Conservation (phyloP, 768 basidiomycete genomes). For the Cyclocybe cylindracea region DNA sequence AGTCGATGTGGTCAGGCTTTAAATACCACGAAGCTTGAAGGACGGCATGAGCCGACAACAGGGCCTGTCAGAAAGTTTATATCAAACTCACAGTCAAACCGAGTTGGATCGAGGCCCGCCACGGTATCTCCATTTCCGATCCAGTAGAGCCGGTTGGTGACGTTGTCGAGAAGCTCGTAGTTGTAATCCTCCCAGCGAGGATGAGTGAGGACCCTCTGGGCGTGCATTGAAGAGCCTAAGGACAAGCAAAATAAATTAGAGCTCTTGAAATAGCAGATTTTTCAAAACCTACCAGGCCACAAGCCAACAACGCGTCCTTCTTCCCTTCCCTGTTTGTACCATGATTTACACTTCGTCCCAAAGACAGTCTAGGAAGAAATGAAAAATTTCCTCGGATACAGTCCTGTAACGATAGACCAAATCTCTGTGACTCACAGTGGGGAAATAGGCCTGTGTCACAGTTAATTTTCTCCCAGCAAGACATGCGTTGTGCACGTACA, state of each 20-base stretch:
- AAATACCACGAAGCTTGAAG: constrained; percentile 48
- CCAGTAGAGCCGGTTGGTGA: constrained; percentile 55
- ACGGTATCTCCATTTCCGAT: constrained; percentile 61
- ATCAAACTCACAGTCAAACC: constrained; percentile 28
- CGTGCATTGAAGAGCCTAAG: constrained; percentile 56
- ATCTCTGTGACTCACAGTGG: constrained; percentile 30
- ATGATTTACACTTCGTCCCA: constrained; percentile 56
- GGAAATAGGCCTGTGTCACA: constrained; percentile 43
- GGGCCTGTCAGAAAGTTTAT: background rate
- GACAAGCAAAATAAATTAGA: background rate
- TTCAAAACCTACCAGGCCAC: constrained; percentile 52
- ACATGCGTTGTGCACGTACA: constrained; percentile 26
- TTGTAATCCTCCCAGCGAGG: constrained; percentile 70
- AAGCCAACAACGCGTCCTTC: constrained; percentile 58
- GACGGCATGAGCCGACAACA: background rate
- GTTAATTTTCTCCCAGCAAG: background rate
- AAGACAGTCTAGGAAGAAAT: constrained; percentile 50
- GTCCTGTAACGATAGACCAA: background rate
- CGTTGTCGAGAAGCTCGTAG: constrained; percentile 45
- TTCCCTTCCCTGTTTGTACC: constrained; percentile 64
- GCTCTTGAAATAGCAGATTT: background rate
- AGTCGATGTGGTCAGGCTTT: constrained; percentile 39
- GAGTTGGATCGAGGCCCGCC: constrained; percentile 39
- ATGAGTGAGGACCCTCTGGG: constrained; percentile 44
- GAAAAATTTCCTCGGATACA: background rate